Evolutionary conservation across 305 asterid species (phyloP), one percentile per base, ranked within the genome.

Genomic region (Stenogyne calaminthoides): DNA sequence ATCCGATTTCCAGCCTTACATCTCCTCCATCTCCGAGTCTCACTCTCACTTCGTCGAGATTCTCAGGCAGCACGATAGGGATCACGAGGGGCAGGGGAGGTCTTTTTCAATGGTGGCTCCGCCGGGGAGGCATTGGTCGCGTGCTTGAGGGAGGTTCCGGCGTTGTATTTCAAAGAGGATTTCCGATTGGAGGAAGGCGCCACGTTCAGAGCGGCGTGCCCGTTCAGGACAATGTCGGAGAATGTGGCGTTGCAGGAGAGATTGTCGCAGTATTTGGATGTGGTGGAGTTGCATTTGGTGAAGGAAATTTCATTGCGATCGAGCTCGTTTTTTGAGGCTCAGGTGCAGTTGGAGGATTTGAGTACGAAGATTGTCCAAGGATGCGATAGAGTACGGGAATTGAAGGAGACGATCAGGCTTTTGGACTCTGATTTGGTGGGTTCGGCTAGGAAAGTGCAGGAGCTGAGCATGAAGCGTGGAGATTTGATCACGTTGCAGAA

Each of bases 51-150:
- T 95, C 76, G 86, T 89, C 12, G 98, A 95, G 54, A 95, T 95
- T 55, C 89, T 87, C 46, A 77, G 89, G 78, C 92, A 90, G 84
- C 97, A 95, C 79, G 92, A 88, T 37, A 80, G 89, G 77, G 91
- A 91, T 75, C 88, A 88, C 73, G 87, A 86, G 76, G 96, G 89
- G 25, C 86, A 88, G 77, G 81, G n/a, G 79, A 49, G 88, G 89
- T 18, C 70, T 71, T 57, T n/a, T 80, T 77, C 51, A 54, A 76
- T 6, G 85, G 81, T 6, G 87, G 83, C 54, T 78, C 82, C 2
- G 86, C 89, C 16, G 96, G 97, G 67, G 97, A 92, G 81, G 98
- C 99, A 3, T 77, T 95, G 78, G 99, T 95, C 22, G 98, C 99
- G 15, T 95, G 99, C 77, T 79, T 95, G 64, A 85, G 97, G 75